Conservation (phyloP, 257 asterid genomes). For the Eucommia ulmoides region DNA sequence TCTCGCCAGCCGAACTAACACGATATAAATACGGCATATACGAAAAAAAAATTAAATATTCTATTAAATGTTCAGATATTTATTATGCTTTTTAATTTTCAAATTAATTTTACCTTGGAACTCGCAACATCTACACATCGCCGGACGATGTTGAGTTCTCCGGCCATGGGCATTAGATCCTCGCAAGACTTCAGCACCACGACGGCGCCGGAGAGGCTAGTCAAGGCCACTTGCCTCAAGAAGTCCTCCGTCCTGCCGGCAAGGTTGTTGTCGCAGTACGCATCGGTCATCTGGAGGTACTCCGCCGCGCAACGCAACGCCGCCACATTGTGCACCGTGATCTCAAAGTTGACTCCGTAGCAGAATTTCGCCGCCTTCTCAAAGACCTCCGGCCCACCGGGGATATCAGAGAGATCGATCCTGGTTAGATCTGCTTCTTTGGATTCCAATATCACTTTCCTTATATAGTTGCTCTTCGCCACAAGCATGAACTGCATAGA, state of each 20-base stretch:
- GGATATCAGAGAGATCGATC: conserved; percentile 57
- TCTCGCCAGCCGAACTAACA: too few species aligned
- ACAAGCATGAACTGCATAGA: conserved; percentile 98
- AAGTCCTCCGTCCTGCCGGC: conserved; percentile 83
- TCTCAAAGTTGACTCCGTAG: conserved; percentile 92
- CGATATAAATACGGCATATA: too few species aligned
- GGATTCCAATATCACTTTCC: conserved; percentile 55
- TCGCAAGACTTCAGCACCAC: conserved; percentile 80
- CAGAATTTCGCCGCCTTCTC: conserved; percentile 92
- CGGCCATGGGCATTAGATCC: conserved; percentile 76
- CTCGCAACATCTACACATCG: conserved; percentile 67
- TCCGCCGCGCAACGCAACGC: conserved; percentile 91
- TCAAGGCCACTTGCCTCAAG: conserved; percentile 62
- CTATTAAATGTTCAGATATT: too few species aligned
- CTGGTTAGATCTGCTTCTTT: conserved; percentile 52
- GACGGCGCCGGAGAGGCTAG: conserved; percentile 74
- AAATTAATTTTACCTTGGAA: conserved; percentile 47
- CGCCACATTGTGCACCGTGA: conserved; percentile 87
- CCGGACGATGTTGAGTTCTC: conserved; percentile 60
- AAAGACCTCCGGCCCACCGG: conserved; percentile 89
- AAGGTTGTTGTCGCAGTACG: conserved; percentile 58
- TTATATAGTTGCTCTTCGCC: conserved; percentile 83
- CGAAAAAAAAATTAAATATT: too few species aligned
- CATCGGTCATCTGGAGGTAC: conserved; percentile 79
- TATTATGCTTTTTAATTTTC: too few species aligned